phyloP scores from a whole-genome alignment of 2,329 filamentous ascomycete genomes.

The Didymella exigua region DNA sequence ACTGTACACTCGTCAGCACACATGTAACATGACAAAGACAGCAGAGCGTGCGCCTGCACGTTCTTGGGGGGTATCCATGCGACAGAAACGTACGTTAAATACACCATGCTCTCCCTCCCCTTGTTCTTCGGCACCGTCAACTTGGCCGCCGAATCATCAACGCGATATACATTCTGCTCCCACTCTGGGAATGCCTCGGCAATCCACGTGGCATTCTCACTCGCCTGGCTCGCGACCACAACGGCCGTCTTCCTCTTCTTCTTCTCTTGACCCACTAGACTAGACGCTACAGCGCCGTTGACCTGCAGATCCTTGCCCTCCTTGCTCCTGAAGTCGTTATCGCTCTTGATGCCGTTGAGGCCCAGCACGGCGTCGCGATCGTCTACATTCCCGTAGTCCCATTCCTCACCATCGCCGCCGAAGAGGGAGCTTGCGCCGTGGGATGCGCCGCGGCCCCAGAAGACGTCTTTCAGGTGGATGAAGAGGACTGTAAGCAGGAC shows the following conservation, averaged over 20 bases:
- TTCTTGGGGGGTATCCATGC: neutral
- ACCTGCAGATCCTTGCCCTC: conserved; percentile 22
- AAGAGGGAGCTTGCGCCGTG: conserved; percentile 4
- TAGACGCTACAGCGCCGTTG: conserved; percentile 10
- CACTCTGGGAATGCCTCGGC: conserved; percentile 46
- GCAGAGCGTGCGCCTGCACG: neutral
- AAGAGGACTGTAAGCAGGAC: conserved; percentile 34
- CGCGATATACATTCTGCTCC: conserved; percentile 51
- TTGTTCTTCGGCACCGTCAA: conserved; percentile 55
- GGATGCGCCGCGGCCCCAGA: conserved; percentile 24
- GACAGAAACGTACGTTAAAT: conserved; percentile 50
- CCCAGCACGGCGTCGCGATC: conserved; percentile 4
- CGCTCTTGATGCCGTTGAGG: neutral
- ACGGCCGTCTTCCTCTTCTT: conserved; percentile 37
- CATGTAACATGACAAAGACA: neutral
- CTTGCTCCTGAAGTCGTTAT: conserved; percentile 5
- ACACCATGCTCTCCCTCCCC: conserved; percentile 57
- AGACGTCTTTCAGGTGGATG: conserved; percentile 39
- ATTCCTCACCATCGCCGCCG: conserved; percentile 4
- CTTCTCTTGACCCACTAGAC: neutral
- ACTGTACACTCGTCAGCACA: conserved; percentile 13
- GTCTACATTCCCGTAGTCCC: conserved; percentile 3
- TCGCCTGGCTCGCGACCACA: conserved; percentile 48
- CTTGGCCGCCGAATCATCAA: conserved; percentile 47
- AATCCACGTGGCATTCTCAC: conserved; percentile 51